Conservation (phyloP, 2,329 filamentous ascomycete species). For the Scedosporium minutisporum region DNA sequence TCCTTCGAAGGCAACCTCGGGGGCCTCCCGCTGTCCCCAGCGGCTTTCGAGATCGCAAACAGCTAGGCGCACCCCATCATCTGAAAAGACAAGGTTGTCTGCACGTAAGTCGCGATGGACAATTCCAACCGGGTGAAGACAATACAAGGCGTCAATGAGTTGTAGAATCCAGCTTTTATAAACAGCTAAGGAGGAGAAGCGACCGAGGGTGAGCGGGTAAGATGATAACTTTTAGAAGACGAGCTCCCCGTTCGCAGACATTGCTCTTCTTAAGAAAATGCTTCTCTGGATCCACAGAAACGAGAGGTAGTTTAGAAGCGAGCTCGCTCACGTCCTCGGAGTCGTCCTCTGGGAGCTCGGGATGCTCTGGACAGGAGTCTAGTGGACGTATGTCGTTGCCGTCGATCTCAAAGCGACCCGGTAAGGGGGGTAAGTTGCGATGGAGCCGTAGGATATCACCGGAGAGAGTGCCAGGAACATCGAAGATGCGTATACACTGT, state of each 20-base stretch:
- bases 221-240: not conserved
- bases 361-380: not conserved
- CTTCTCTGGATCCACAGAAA: conserved; percentile 12
- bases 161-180: conserved; percentile 16
- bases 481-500: conserved; percentile 13
- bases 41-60: conserved; percentile 18
- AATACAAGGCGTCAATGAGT: conserved; percentile 14
- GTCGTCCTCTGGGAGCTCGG: not conserved
- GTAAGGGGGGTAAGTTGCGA: conserved; percentile 11
- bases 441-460: conserved; percentile 15
- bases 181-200: conserved; percentile 6
- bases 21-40: conserved; percentile 16
- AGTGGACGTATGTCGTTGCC: not conserved
- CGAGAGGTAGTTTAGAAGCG: conserved; percentile 10
- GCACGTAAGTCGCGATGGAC: conserved; percentile 17
- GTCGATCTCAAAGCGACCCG: not conserved
- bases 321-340: not conserved
- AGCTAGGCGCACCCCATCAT: conserved; percentile 12
- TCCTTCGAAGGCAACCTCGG: conserved; percentile 14
- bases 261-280: conserved; percentile 18
- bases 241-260: not conserved
- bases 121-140: conserved; percentile 17
- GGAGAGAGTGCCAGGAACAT: conserved; percentile 14
- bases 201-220: not conserved
- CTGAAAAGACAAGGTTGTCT: conserved; percentile 17